Conservation (phyloP, 805 yeast genomes). For the Nakazawaea peltata region DNA sequence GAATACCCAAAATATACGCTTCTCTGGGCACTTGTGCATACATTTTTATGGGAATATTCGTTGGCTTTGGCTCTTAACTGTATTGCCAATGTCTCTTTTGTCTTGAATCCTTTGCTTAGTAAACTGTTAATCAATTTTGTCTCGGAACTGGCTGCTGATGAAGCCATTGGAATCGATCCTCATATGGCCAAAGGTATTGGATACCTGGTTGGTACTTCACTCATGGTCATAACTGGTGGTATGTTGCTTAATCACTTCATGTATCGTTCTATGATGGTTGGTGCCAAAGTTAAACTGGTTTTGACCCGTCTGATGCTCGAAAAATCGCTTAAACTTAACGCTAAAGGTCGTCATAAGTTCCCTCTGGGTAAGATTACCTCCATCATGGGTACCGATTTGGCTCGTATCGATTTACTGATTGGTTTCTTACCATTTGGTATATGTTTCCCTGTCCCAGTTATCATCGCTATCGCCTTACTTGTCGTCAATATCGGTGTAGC, state of each 20-base stretch:
- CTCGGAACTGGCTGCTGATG: constrained; percentile 23
- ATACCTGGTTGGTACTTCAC: constrained; percentile 61
- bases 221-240: constrained; percentile 43
- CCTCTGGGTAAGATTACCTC: constrained; percentile 71
- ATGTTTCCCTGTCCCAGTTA: constrained; percentile 56
- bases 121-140: constrained; percentile 59
- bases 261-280: constrained; percentile 50
- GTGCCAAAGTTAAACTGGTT: constrained; percentile 65
- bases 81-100: constrained; percentile 37
- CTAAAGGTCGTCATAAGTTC: constrained; percentile 47
- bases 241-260: constrained; percentile 54
- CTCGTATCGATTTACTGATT: constrained; percentile 73
- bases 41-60: constrained; percentile 32
- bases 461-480: constrained; percentile 56
- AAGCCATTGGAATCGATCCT: constrained; percentile 32
- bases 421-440: constrained; percentile 58
- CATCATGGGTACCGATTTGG: constrained; percentile 71
- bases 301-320: constrained; percentile 62
- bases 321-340: constrained; percentile 57
- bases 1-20: constrained; percentile 31
- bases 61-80: constrained; percentile 32
- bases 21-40: constrained; percentile 33
- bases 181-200: constrained; percentile 61
- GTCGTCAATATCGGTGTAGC: constrained; percentile 64
- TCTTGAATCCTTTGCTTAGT: constrained; percentile 60